phyloP scores from a whole-genome alignment of 352 stramenopile genomes.

The Globisporangium viniferum region DNA sequence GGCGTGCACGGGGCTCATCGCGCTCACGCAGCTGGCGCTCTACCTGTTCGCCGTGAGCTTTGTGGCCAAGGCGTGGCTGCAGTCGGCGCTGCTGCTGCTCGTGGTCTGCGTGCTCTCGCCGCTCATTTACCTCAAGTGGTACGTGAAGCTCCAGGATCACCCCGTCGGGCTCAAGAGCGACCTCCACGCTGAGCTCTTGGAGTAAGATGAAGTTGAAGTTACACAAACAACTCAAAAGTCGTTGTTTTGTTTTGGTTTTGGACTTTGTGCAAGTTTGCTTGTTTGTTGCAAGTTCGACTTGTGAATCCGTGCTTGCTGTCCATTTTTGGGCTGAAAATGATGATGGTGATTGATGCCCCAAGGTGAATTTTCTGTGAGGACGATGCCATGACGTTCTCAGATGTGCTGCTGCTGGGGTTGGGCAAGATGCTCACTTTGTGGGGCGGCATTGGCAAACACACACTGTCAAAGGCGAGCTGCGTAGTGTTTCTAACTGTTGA shows the following conservation, averaged over 20 bases:
- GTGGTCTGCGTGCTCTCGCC: conserved; percentile 41
- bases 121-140: conserved; percentile 79
- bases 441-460: no score
- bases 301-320: not conserved
- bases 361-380: not conserved
- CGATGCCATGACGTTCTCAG: not conserved
- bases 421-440: not conserved
- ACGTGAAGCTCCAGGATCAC: conserved; percentile 56
- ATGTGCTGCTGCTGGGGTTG: not conserved
- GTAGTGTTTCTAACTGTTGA: not conserved
- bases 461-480: not conserved
- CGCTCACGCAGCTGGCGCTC: conserved; percentile 50
- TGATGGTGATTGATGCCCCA: not conserved
- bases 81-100: conserved; percentile 41
- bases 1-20: conserved; percentile 60
- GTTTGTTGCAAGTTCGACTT: not conserved
- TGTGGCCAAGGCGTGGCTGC: conserved; percentile 57
- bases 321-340: not conserved
- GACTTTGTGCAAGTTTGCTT: not conserved
- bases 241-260: no score
- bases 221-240: no score
- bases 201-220: conserved; percentile 7
- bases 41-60: conserved; percentile 70
- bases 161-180: conserved; percentile 53
- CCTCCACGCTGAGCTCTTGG: conserved; percentile 41